Conservation (phyloP, 2,329 filamentous ascomycete genomes). For the Colletotrichum lindemuthianum region DNA sequence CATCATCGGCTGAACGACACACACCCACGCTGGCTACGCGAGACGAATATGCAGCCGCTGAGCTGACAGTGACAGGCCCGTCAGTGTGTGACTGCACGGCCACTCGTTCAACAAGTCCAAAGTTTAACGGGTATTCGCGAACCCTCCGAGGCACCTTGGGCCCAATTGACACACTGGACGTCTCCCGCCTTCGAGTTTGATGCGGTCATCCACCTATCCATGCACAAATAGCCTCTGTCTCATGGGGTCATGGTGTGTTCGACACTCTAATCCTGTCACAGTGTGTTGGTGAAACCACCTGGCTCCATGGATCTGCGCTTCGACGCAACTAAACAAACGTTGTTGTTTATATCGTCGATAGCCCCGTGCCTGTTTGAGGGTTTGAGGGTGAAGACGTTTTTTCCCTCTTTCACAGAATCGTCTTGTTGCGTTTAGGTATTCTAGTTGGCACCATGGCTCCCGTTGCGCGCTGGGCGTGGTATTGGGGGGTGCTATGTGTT, state of each 20-base stretch:
- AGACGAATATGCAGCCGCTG: too few relatives aligned
- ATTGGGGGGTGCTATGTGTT: neutral
- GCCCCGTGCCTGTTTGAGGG: neutral
- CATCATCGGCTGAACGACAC: too few relatives aligned
- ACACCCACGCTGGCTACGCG: too few relatives aligned
- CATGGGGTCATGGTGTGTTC: neutral
- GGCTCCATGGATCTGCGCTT: slow-evolving; percentile 6
- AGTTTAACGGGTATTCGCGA: too few relatives aligned
- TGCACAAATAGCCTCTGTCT: slow-evolving; percentile 34
- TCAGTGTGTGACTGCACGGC: too few relatives aligned
- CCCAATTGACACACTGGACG: too few relatives aligned
- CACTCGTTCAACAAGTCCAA: too few relatives aligned
- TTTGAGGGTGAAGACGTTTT: neutral
- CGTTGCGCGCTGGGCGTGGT: slow-evolving; percentile 8
- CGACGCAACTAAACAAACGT: neutral
- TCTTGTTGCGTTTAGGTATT: too few relatives aligned
- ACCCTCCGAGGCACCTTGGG: too few relatives aligned
- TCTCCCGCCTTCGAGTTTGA: neutral
- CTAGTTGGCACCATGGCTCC: slow-evolving; percentile 13
- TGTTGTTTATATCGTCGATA: slow-evolving; percentile 14
- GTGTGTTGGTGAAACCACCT: slow-evolving; percentile 4
- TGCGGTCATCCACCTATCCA: slow-evolving; percentile 20
- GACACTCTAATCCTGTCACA: neutral
- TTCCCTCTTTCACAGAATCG: neutral
- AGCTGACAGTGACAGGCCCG: too few relatives aligned